phyloP scores from a whole-genome alignment of 495 filamentous ascomycete species.

The Saxophila tyrrhenica region DNA sequence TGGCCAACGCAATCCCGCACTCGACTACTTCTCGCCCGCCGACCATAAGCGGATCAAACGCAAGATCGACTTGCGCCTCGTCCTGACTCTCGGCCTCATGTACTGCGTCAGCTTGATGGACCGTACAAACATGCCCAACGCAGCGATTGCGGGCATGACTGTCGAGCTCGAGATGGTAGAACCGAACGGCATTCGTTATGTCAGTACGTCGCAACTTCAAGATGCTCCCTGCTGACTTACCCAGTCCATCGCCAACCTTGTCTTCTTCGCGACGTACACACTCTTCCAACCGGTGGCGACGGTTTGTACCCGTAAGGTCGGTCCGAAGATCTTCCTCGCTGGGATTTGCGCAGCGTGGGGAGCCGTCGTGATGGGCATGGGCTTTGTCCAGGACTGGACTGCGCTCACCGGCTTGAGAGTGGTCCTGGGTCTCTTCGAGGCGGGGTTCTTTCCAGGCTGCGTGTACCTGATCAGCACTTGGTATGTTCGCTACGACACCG shows the following conservation, averaged over 20 bases:
- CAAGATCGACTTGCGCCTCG: slow-evolving; percentile 50
- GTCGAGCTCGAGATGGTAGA: background rate
- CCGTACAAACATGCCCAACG: slow-evolving; percentile 53
- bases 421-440: slow-evolving; percentile 16
- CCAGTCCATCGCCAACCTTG: no score
- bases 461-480: slow-evolving; percentile 16
- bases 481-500: slow-evolving; percentile 16
- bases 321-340: slow-evolving; percentile 17
- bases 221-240: background rate
- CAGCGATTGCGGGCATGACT: slow-evolving; percentile 44
- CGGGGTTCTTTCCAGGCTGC: slow-evolving; percentile 18
- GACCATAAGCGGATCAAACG: slow-evolving; percentile 39
- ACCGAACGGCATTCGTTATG: no score
- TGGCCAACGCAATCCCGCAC: no score
- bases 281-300: slow-evolving; percentile 16
- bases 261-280: slow-evolving; percentile 23
- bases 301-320: slow-evolving; percentile 10
- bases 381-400: slow-evolving; percentile 10
- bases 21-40: slow-evolving; percentile 18
- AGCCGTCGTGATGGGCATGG: slow-evolving; percentile 10
- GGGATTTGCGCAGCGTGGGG: slow-evolving; percentile 6
- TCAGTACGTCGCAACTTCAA: slow-evolving; percentile 26
- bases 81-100: slow-evolving; percentile 51
- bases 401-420: slow-evolving; percentile 9
- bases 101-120: slow-evolving; percentile 60